phyloP scores from a whole-genome alignment of 1,139 yeast species.

The Meyerozyma smithsonii region DNA sequence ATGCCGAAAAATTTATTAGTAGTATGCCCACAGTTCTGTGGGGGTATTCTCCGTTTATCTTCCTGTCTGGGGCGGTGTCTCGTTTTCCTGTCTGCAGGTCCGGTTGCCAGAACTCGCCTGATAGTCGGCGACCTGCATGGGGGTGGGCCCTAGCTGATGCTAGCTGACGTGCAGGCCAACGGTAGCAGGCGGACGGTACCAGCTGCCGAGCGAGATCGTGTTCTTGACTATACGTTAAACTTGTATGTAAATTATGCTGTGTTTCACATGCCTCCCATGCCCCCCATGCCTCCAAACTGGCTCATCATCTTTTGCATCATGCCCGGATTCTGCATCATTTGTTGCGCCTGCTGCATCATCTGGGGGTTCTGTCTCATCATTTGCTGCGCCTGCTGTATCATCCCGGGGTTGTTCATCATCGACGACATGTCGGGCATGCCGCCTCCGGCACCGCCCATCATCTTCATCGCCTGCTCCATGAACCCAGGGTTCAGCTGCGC shows the following conservation, averaged over 20 bases:
- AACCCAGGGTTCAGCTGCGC: constrained; percentile 48
- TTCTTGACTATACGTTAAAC: too few relatives aligned
- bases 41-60: background rate
- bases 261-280: constrained; percentile 20
- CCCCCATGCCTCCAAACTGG: constrained; percentile 53
- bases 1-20: background rate
- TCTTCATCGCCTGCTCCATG: constrained; percentile 48
- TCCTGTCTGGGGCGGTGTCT: background rate
- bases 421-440: constrained; percentile 34
- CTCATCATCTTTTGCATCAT: constrained; percentile 76
- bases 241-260: too few relatives aligned
- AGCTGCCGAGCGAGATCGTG: too few relatives aligned
- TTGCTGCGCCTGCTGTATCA: constrained; percentile 60
- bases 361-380: constrained; percentile 69
- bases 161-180: too few relatives aligned
- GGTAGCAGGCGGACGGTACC: too few relatives aligned
- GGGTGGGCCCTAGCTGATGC: too few relatives aligned
- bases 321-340: constrained; percentile 51
- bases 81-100: too few relatives aligned
- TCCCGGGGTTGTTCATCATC: constrained; percentile 59
- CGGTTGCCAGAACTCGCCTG: too few relatives aligned
- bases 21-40: background rate
- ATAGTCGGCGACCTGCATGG: too few relatives aligned
- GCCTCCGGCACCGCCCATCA: constrained; percentile 26
- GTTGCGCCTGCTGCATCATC: constrained; percentile 60